phyloP scores from a whole-genome alignment of 2,329 filamentous ascomycete species.

The Xylaria sp. region DNA sequence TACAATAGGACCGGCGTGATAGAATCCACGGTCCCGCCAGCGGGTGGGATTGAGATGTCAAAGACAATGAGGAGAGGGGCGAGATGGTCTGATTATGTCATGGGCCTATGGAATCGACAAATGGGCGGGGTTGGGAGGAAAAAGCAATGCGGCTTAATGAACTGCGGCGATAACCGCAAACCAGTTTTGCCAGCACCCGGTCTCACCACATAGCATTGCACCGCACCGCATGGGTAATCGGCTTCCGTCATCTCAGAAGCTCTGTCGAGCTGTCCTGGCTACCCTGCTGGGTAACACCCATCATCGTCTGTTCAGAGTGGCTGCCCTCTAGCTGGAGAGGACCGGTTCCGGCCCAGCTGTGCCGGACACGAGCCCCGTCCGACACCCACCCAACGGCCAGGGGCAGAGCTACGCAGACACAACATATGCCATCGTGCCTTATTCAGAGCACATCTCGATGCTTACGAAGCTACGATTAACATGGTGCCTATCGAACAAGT shows the following conservation, averaged over 20 bases:
- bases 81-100: constrained; percentile 2
- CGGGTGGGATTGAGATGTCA: neutral
- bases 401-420: constrained; percentile 14
- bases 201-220: neutral
- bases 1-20: constrained; percentile 10
- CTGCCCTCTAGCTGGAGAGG: neutral
- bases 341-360: constrained; percentile 24
- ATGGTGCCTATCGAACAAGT: neutral
- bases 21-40: neutral
- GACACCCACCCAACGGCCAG: constrained; percentile 17
- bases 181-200: constrained; percentile 1
- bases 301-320: constrained; percentile 14
- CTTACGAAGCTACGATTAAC: neutral
- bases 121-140: constrained; percentile 2
- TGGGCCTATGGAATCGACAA: constrained; percentile 2
- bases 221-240: constrained; percentile 14
- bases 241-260: constrained; percentile 15
- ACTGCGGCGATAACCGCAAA: constrained; percentile 8
- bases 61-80: neutral
- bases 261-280: constrained; percentile 19
- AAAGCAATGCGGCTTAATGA: constrained; percentile 18
- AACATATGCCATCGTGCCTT: constrained; percentile 13
- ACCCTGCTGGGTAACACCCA: constrained; percentile 20
- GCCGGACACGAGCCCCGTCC: constrained; percentile 18
- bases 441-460: neutral